A percentile compares a stretch with the other conserved stretches of the same genome.
These are phyloP conservation scores for Pseudogymnoascus sp. DNA, from an alignment of 2,329 filamentous ascomycete genomes.

Conservation along the genomic window DNA sequence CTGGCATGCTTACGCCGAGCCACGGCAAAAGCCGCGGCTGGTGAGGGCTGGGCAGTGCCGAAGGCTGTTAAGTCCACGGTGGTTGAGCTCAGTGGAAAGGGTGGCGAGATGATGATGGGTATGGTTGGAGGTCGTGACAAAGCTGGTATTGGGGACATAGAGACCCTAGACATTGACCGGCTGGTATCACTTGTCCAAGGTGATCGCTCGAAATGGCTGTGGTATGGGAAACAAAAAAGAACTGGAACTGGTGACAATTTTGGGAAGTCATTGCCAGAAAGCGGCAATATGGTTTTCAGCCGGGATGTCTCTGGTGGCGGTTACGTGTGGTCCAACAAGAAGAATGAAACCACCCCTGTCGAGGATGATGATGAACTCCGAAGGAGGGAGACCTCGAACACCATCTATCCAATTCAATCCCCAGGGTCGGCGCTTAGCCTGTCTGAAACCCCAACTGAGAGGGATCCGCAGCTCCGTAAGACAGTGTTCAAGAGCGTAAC, in stretches of 20 bases:
- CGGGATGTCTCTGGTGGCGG: conserved; percentile 45
- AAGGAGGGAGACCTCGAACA: conserved; percentile 38
- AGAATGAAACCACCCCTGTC: conserved; percentile 42
- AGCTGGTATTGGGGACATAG: conserved; percentile 82
- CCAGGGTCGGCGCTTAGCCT: conserved; percentile 41
- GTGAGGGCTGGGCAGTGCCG: conserved; percentile 87
- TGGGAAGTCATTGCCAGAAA: conserved; percentile 41
- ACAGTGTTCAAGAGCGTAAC: conserved; percentile 73
- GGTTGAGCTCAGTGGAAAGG: conserved; percentile 85
- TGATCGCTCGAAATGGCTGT: conserved; percentile 85
- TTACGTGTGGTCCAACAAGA: conserved; percentile 40
- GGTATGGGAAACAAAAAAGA: conserved; percentile 82
- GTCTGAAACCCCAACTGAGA: conserved; percentile 42
- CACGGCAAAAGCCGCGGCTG: conserved; percentile 85
- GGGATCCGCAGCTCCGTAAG: conserved; percentile 49
- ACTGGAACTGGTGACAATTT: conserved; percentile 38
- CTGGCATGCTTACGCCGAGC: conserved; percentile 70
- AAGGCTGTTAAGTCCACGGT: conserved; percentile 93
- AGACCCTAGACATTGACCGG: conserved; percentile 80
- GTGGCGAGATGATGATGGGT: conserved; percentile 91
- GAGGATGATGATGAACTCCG: conserved; percentile 45
- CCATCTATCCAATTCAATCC: conserved; percentile 38
- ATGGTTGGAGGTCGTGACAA: conserved; percentile 80
- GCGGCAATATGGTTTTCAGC: conserved; percentile 44
- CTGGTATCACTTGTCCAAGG: conserved; percentile 74